A percentile compares a stretch with the other conserved stretches of the same genome.
Evolutionary conservation across 78 protist species (phyloP).

Genomic region (Dictyostelium firmibasis): DNA sequence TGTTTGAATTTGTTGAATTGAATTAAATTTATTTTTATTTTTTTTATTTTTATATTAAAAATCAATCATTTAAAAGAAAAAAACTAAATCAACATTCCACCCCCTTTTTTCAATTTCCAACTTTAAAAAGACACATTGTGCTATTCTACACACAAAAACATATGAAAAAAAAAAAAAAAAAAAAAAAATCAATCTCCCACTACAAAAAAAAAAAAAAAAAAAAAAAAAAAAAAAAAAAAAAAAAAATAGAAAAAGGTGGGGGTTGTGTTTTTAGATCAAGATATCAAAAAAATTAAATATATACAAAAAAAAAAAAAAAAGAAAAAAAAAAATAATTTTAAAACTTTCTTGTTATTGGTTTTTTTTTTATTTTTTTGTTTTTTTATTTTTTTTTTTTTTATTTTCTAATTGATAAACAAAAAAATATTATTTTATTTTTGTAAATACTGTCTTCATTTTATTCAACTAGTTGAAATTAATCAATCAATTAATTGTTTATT

Average conservation of each 20-base stretch:
- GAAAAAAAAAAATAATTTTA: too few species aligned
- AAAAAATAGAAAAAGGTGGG: not conserved
- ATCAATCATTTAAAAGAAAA: too few species aligned
- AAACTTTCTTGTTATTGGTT: too few species aligned
- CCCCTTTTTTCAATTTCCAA: not conserved
- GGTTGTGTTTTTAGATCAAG: not conserved
- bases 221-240: too few species aligned
- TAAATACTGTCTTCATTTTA: not conserved
- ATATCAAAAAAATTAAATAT: not conserved
- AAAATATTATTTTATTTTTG: not conserved
- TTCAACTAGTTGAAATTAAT: not conserved
- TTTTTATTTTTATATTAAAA: too few species aligned
- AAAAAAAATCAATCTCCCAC: not conserved
- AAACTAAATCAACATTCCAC: not conserved
- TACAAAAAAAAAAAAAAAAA: not conserved
- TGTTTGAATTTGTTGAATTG: not conserved
- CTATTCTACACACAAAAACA: not conserved
- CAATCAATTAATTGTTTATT: not conserved
- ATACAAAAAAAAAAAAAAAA: too few species aligned
- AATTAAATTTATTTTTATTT: too few species aligned
- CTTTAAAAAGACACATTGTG: not conserved
- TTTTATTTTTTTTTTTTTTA: too few species aligned
- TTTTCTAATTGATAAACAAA: not conserved
- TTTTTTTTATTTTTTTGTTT: too few species aligned
- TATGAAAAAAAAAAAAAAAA: not conserved